These are phyloP conservation scores for Collybiopsis luxurians DNA, from an alignment of 768 basidiomycete genomes.

Conservation along the genomic window DNA sequence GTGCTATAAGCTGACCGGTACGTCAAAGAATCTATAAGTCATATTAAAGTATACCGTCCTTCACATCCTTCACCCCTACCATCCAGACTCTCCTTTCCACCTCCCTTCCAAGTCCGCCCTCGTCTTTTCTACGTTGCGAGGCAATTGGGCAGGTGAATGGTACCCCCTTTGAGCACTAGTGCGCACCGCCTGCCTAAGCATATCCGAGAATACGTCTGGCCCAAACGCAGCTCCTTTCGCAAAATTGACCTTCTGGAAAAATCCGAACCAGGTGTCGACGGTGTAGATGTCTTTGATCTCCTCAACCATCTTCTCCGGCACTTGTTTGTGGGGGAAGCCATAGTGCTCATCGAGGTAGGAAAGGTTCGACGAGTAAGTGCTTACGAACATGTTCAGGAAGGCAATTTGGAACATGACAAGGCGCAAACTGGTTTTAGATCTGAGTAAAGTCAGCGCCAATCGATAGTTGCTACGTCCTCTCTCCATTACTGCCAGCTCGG, in stretches of 20 bases:
- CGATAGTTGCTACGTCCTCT: slow-evolving; percentile 32
- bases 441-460: slow-evolving; percentile 34
- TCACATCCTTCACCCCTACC: too few species aligned
- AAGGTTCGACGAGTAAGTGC: slow-evolving; percentile 28
- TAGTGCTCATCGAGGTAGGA: slow-evolving; percentile 38
- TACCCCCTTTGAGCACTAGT: slow-evolving; percentile 25
- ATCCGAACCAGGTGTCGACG: slow-evolving; percentile 37
- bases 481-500: slow-evolving; percentile 37
- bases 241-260: slow-evolving; percentile 35
- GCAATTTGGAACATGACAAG: slow-evolving; percentile 46
- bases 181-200: slow-evolving; percentile 33
- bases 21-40: too few species aligned
- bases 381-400: slow-evolving; percentile 39
- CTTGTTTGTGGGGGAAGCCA: slow-evolving; percentile 36
- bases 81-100: background rate
- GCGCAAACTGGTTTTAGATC: slow-evolving; percentile 36
- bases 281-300: slow-evolving; percentile 41
- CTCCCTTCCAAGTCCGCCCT: background rate
- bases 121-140: too few species aligned
- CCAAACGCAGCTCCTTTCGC: slow-evolving; percentile 25
- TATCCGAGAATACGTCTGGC: slow-evolving; percentile 30
- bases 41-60: too few species aligned
- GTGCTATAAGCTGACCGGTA: too few species aligned
- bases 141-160: background rate
- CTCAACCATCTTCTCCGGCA: slow-evolving; percentile 38